Evolutionary conservation across 2,329 filamentous ascomycete species (phyloP).

Genomic region (Pseudogymnoascus sp.): DNA sequence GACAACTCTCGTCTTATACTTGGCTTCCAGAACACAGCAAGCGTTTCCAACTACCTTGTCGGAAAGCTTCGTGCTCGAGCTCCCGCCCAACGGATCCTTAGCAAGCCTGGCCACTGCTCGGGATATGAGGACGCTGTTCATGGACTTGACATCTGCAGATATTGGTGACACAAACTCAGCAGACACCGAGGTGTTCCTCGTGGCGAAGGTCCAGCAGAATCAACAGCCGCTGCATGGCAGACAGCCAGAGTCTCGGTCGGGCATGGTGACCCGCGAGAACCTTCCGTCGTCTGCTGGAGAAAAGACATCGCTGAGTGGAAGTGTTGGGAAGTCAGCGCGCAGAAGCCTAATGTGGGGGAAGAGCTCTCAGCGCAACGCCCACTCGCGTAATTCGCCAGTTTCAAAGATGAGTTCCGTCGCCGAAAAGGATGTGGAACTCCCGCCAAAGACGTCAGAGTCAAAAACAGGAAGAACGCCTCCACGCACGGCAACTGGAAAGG

Average conservation of each 20-base stretch:
- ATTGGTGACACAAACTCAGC: conserved; percentile 52
- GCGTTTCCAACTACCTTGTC: conserved; percentile 61
- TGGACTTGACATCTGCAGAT: conserved; percentile 56
- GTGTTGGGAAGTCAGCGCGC: conserved; percentile 46
- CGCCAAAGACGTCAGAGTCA: background rate
- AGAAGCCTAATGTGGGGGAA: conserved; percentile 64
- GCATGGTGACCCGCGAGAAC: conserved; percentile 21
- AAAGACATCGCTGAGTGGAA: conserved; percentile 39
- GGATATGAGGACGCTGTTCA: conserved; percentile 77
- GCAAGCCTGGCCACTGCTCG: conserved; percentile 54
- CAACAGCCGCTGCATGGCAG: conserved; percentile 22
- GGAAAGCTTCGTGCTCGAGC: conserved; percentile 72
- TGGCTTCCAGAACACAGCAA: conserved; percentile 63
- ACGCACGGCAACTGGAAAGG: conserved; percentile 43
- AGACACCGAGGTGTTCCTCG: conserved; percentile 69
- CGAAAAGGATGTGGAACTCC: conserved; percentile 13
- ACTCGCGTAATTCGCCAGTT: conserved; percentile 40
- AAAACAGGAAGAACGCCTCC: conserved; percentile 31
- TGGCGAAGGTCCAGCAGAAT: conserved; percentile 58
- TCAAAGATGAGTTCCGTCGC: conserved; percentile 44
- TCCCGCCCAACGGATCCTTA: conserved; percentile 66
- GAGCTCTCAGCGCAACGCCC: conserved; percentile 45
- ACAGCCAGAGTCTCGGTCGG: conserved; percentile 20
- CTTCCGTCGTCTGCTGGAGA: conserved; percentile 14
- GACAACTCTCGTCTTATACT: conserved; percentile 66